phyloP scores from a whole-genome alignment of 2,329 filamentous ascomycete genomes.

The Chaetothyriales sp. region DNA sequence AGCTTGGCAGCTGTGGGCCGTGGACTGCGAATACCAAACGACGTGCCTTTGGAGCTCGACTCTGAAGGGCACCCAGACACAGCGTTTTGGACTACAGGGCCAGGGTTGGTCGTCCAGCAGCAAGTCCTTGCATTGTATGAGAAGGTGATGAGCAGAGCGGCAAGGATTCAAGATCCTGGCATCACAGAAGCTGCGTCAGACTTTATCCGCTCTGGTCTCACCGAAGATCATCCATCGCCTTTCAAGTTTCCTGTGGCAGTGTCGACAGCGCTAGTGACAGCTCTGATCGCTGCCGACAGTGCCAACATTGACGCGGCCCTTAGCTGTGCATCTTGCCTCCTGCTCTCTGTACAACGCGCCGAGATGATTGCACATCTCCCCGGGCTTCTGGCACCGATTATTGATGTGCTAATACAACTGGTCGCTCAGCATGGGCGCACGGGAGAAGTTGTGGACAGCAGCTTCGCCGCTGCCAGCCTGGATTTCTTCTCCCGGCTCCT shows the following conservation, averaged over 20 bases:
- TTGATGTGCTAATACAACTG: conserved; percentile 25
- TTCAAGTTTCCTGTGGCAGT: conserved; percentile 30
- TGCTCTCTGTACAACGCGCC: conserved; percentile 27
- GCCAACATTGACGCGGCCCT: conserved; percentile 30
- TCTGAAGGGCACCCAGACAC: background rate
- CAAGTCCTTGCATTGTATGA: conserved; percentile 14
- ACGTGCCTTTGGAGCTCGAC: conserved; percentile 13
- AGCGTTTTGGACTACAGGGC: conserved; percentile 13
- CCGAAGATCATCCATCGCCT: conserved; percentile 26
- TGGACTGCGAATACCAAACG: conserved; percentile 13
- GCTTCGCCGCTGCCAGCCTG: conserved; percentile 30
- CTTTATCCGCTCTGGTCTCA: conserved; percentile 32
- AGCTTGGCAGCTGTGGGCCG: conserved; percentile 15
- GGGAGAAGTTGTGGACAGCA: conserved; percentile 22
- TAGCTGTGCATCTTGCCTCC: conserved; percentile 31
- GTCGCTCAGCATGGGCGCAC: conserved; percentile 16
- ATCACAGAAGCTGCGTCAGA: conserved; percentile 32
- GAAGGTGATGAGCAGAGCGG: conserved; percentile 19
- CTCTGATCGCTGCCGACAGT: conserved; percentile 26
- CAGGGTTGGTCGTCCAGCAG: conserved; percentile 8
- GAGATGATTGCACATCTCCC: conserved; percentile 21
- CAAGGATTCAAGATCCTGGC: conserved; percentile 19
- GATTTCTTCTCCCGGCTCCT: conserved; percentile 30
- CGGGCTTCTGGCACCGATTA: conserved; percentile 19
- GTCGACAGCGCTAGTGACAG: conserved; percentile 25